phyloP scores from a whole-genome alignment of 1,284 basidiomycete species.

The Dichomitus squalens region DNA sequence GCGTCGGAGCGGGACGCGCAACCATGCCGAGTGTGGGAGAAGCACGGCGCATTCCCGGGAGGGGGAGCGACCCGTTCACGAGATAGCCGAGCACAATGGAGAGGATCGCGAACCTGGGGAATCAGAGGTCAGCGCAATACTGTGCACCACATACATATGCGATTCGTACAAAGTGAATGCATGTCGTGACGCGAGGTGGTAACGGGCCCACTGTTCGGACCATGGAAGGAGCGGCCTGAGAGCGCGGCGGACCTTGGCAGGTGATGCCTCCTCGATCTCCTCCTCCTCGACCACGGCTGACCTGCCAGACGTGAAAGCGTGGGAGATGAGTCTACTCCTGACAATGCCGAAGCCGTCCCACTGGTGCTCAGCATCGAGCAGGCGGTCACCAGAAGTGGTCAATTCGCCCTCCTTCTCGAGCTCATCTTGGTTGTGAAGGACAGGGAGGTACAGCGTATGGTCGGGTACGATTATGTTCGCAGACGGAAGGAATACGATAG shows the following conservation, averaged over 20 bases:
- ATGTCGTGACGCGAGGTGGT: slow-evolving; percentile 44
- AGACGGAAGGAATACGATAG: slow-evolving; percentile 64
- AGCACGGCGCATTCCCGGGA: slow-evolving; percentile 5
- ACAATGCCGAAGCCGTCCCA: slow-evolving; percentile 54
- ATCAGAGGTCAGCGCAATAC: slow-evolving; percentile 1
- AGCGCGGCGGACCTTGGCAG: slow-evolving; percentile 45
- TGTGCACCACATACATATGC: not conserved
- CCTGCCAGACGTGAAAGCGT: slow-evolving; percentile 39
- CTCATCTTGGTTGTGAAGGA: slow-evolving; percentile 42
- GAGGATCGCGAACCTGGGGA: slow-evolving; percentile 59
- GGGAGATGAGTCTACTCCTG: slow-evolving; percentile 35
- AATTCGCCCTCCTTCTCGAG: slow-evolving; percentile 34
- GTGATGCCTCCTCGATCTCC: slow-evolving; percentile 44
- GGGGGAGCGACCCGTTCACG: slow-evolving; percentile 45
- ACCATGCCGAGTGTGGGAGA: slow-evolving; percentile 13
- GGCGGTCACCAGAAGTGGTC: slow-evolving; percentile 30
- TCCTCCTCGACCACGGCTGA: slow-evolving; percentile 49
- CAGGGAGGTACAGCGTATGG: slow-evolving; percentile 63
- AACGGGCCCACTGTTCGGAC: slow-evolving; percentile 18
- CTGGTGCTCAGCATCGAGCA: slow-evolving; percentile 43
- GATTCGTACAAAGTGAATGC: slow-evolving; percentile 62
- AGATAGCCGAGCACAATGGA: slow-evolving; percentile 69
- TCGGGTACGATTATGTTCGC: slow-evolving; percentile 43
- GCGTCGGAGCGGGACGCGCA: slow-evolving; percentile 15
- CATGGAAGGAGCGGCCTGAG: slow-evolving; percentile 46